Percentiles rank a stretch among this genome's conserved stretches.
phyloP scores from a whole-genome alignment of 768 basidiomycete genomes.

The Lentinus brumalis region DNA sequence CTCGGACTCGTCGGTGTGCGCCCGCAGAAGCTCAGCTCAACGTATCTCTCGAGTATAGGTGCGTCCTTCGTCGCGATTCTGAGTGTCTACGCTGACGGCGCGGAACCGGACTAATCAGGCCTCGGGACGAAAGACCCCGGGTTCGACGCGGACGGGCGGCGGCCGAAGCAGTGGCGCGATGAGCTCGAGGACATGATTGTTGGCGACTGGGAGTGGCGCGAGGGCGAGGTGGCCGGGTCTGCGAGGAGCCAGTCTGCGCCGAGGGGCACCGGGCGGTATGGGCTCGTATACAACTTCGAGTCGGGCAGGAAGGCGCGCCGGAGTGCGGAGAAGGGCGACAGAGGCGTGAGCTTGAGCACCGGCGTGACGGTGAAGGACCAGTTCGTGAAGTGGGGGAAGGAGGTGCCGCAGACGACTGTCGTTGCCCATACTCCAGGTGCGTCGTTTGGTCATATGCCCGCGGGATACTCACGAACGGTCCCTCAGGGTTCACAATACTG shows the following conservation, averaged over 20 bases:
- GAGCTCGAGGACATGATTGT: slow-evolving; percentile 62
- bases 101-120: slow-evolving; percentile 15
- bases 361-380: slow-evolving; percentile 50
- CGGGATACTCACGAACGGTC: background rate
- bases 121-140: slow-evolving; percentile 36
- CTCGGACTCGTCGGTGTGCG: slow-evolving; percentile 46
- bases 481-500: slow-evolving; percentile 79
- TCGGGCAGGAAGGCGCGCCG: slow-evolving; percentile 12
- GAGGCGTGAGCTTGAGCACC: slow-evolving; percentile 27
- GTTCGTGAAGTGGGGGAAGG: slow-evolving; percentile 54
- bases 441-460: slow-evolving; percentile 7
- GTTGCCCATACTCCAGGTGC: slow-evolving; percentile 68
- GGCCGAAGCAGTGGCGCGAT: slow-evolving; percentile 56
- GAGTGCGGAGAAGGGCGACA: slow-evolving; percentile 21
- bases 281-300: slow-evolving; percentile 29
- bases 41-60: slow-evolving; percentile 27
- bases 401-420: slow-evolving; percentile 57
- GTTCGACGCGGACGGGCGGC: slow-evolving; percentile 52
- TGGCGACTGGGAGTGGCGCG: slow-evolving; percentile 71
- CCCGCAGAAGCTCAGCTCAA: slow-evolving; percentile 27
- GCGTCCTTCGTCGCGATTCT: slow-evolving; percentile 1
- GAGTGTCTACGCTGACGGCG: background rate
- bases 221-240: slow-evolving; percentile 54
- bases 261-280: slow-evolving; percentile 14
- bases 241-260: slow-evolving; percentile 53